Evolutionary conservation across 352 stramenopile genomes (phyloP), one percentile per base, ranked within the genome.

Genomic region (Discostella stelligera): DNA sequence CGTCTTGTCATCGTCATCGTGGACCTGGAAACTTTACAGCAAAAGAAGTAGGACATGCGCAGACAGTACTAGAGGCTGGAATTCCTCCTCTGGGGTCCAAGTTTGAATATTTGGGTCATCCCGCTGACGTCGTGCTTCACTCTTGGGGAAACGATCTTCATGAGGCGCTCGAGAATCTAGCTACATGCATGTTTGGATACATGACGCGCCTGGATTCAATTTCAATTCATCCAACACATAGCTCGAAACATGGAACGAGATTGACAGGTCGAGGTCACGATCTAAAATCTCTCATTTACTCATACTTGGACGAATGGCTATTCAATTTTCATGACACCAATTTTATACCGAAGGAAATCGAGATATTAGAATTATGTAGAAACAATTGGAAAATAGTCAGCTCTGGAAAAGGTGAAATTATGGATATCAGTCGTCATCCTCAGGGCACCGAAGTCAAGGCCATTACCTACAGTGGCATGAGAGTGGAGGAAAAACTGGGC

Each of bases 401-500:
- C 54, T 58, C 23, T 16, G 62, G 60, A 7, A 70, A 67, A 37
- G 91, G 91, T 9, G 91, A 95, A 67, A 74, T 79, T 1, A 93
- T 94, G 64, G 77, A 93, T 77, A 50, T 90, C 2, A 56, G 59
- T 32, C 93, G 92, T 62, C 90, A 95, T 71, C 65, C 79, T 14
- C 83, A 94, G 69, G 91, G 90, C 10, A 94, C 87, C 11, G 91
- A 95, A 65, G 79, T 95, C 20, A 95, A 95, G 68, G 91, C 91
- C 3, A 93, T 95, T 48, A 95, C 90, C 4, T 95, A 94, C 65
- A 94, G 83, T 71, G 91, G 90, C 65, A 95, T 95, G 91, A 89
- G 94, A 79, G 79, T 94, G 49, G 68, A 82, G n/a, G 61, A 85
- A 52, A 68, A 48, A n/a, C n/a, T 60, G 23, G 70, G 54, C 23